Evolutionary conservation across 306 rosid genomes (phyloP), one percentile per base, ranked within the genome.

Genomic region (Hylodesmum podocarpum): DNA sequence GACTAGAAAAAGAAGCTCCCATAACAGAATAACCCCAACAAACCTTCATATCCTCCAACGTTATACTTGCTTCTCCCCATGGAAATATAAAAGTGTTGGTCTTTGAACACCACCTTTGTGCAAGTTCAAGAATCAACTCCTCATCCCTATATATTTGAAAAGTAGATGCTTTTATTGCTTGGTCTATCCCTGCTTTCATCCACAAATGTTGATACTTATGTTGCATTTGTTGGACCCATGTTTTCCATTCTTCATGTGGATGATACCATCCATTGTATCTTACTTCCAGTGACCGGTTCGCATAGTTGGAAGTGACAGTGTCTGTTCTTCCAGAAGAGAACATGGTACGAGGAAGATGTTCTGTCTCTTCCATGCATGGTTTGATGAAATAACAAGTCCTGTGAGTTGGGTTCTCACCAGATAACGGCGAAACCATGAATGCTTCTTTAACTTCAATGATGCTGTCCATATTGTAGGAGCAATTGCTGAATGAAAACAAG

Each of bases 41-140:
- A 37, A 75, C 22, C 75, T 83, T 79, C 6, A 80, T n/a, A 46
- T 91, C 94, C 46, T 91, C 94, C 21, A 87, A 50, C 0, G 90
- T 87, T 0, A 91, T 29, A 0, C 88, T 87, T 3, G 89, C 82
- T 75, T 91, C 92, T 2, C 89, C 97, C 84, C 89, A 89, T 1
- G 75, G 82, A 55, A 87, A 89, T n/a, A 87, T 21, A 57, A 91
- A 91, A 0, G 87, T 86, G 9, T 81, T 87, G 3, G 85, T 84
- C 51, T 83, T 37, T 0, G 85, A 19, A 33, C 64, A 72, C 94
- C 92, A 87, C 1, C 44, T 71, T 19, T 80, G 75, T 0, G 78
- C 85, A 18, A 89, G 78, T 8, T 34, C 83, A 8, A 81, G 55
- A 28, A 88, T 24, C 64, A 91, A 7, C 1, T 78, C 81, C 14